Base-by-base conservation (phyloP, 2,329 filamentous ascomycete genomes). In the Zymoseptoria pseudotritici region DNA sequence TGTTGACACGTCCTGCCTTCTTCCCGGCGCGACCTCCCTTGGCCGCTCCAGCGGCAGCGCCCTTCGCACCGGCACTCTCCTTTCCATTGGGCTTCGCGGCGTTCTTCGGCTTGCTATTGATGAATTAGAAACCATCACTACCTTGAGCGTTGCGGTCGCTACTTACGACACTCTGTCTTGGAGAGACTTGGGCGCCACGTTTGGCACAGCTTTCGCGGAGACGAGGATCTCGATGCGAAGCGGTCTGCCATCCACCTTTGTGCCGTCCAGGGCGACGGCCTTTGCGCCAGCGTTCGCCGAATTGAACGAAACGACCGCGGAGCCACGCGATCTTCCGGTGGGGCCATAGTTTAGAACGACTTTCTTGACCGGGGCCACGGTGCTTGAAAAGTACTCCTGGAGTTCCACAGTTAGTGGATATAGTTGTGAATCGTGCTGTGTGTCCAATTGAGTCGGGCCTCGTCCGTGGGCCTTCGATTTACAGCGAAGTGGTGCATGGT, bases 301-400 rank as follows among this genome's bases (percentile, higher is more conserved):
- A 75, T 78, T 78, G 80, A 99, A 99, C 65, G 87, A 86, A 69
- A 99, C 89, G 58, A 91, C 94, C 70, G 92, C 92, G 72, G 93
- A 90, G 67, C 94, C 94, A 73, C 91, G 90, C 82, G 92, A 97
- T 68, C 87, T 85, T 65, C 93, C 93, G 73, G 90, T 91, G 65
- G 93, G 90, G 71, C 93, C 94, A 78, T 99, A 99, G 56, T 90
- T 91, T 70, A 99, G 82, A 69, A 94, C 87, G 65, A 95, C 90
- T 77, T 84, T 88, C 83, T 95, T 97, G 78, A 97, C 90, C 65
- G 89, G 85, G 68, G 92, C 93, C 75, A 96, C 86, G 70, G 90
- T 88, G 73, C 90, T 88, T 72, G 82, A 79, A 77, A 99, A 97
- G 78, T 97, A 99, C 80, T 99, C 94, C 94, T 99, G 91, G 77